Conservation (phyloP, 441 rosid species). For the Eruca vesicaria region DNA sequence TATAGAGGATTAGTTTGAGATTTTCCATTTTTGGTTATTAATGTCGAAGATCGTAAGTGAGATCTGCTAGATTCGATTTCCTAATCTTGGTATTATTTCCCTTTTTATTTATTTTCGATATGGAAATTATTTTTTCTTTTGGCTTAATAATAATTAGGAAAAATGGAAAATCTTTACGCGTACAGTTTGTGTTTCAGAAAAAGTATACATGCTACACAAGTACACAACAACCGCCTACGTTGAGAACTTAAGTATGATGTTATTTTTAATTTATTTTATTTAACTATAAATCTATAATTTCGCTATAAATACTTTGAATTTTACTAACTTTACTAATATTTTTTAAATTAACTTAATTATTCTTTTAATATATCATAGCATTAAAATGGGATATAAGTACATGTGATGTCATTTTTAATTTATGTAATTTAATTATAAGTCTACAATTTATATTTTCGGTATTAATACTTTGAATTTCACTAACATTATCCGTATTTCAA, state of each 20-base stretch:
- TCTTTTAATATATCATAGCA: background rate
- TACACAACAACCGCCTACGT: background rate
- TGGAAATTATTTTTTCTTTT: background rate
- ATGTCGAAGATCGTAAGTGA: background rate
- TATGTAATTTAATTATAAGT: background rate
- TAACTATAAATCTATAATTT: background rate
- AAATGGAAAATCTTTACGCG: background rate
- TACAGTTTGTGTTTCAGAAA: background rate
- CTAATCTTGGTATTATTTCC: background rate
- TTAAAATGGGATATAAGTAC: background rate
- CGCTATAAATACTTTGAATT: too few relatives aligned
- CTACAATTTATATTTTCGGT: background rate
- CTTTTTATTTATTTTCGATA: background rate
- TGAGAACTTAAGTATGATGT: background rate
- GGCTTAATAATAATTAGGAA: conserved; percentile 5
- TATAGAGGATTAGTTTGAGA: background rate
- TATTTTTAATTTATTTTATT: background rate
- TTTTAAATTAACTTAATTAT: background rate
- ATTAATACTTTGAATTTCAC: background rate
- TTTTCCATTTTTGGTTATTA: conserved; percentile 5
- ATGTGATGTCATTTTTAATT: background rate
- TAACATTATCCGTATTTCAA: background rate
- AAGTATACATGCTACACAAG: background rate
- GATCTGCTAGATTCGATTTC: background rate
- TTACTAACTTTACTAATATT: background rate